Percentiles rank a stretch among this genome's conserved stretches.
Evolutionary conservation across 306 rosid genomes (phyloP).

Genomic region (Arachis hypogaea): DNA sequence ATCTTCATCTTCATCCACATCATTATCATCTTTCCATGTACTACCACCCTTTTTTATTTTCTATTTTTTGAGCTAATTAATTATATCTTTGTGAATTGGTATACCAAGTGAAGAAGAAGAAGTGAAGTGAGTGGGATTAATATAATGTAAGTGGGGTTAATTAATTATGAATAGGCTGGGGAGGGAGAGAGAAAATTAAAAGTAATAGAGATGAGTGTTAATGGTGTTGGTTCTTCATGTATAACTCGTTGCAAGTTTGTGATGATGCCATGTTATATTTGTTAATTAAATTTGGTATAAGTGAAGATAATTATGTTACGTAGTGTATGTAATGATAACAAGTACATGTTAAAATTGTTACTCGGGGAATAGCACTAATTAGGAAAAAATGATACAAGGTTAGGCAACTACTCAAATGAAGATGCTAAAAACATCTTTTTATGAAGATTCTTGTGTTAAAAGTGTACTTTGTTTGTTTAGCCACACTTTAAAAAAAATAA

Average conservation of each 20-base stretch:
- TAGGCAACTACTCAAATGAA: too few relatives aligned
- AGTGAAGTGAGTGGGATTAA: conserved; percentile 43
- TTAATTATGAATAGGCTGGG: conserved; percentile 16
- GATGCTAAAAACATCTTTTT: too few relatives aligned
- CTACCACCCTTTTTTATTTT: neutral
- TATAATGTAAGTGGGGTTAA: conserved; percentile 43
- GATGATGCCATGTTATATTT: conserved; percentile 39
- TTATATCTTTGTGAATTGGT: conserved; percentile 49
- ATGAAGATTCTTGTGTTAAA: too few relatives aligned
- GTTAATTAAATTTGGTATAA: conserved; percentile 57
- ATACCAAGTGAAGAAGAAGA: conserved; percentile 43
- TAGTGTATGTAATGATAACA: too few relatives aligned
- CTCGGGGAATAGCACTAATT: neutral
- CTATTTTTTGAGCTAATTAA: conserved; percentile 15
- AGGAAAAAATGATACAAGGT: neutral
- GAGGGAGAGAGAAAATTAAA: conserved; percentile 23
- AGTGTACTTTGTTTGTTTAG: too few relatives aligned
- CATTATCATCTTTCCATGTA: conserved; percentile 28
- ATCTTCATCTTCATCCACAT: neutral
- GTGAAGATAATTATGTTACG: conserved; percentile 19
- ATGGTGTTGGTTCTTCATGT: conserved; percentile 37
- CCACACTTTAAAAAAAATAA: too few relatives aligned
- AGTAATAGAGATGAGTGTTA: too few relatives aligned
- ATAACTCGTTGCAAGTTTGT: conserved; percentile 41
- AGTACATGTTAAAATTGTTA: too few relatives aligned